These are phyloP conservation scores for Ilex asprella DNA, from an alignment of 257 asterid genomes.

Conservation along the genomic window DNA sequence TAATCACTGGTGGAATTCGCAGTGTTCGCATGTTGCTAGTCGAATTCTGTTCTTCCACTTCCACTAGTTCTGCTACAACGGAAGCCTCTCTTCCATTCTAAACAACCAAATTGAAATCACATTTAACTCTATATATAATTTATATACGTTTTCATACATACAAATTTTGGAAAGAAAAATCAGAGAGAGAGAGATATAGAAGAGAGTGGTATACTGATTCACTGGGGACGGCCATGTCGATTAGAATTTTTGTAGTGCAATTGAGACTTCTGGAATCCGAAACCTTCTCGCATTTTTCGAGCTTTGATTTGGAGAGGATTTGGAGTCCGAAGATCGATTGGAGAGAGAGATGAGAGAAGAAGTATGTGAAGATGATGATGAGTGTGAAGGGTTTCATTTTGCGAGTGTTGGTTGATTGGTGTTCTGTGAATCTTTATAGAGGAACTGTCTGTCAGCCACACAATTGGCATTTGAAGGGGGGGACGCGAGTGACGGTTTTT, in stretches of 20 bases:
- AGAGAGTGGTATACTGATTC: slow-evolving; percentile 42
- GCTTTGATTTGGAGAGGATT: slow-evolving; percentile 75
- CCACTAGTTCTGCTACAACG: slow-evolving; percentile 90
- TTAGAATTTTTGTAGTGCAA: slow-evolving; percentile 66
- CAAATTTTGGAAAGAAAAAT: neutral
- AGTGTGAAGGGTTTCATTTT: slow-evolving; percentile 31
- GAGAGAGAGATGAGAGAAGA: slow-evolving; percentile 14
- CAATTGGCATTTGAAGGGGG: too few relatives aligned
- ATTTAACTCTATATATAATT: neutral
- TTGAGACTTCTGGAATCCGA: slow-evolving; percentile 55
- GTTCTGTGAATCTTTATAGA: neutral
- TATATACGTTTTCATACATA: neutral
- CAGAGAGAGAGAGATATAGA: neutral
- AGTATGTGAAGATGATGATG: slow-evolving; percentile 7
- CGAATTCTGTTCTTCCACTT: slow-evolving; percentile 90
- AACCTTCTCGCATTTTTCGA: slow-evolving; percentile 66
- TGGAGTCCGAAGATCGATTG: slow-evolving; percentile 27
- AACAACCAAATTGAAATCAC: neutral
- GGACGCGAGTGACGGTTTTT: too few relatives aligned
- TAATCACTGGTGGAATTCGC: slow-evolving; percentile 73
- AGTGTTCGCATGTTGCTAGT: slow-evolving; percentile 70
- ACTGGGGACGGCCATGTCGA: slow-evolving; percentile 85
- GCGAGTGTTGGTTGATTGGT: neutral
- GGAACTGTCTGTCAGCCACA: too few relatives aligned
- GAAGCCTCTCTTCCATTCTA: slow-evolving; percentile 96